A percentile compares a stretch with the other conserved stretches of the same genome.
Evolutionary conservation across 2,329 filamentous ascomycete species (phyloP).

Genomic region (Furcasterigmium furcatum): DNA sequence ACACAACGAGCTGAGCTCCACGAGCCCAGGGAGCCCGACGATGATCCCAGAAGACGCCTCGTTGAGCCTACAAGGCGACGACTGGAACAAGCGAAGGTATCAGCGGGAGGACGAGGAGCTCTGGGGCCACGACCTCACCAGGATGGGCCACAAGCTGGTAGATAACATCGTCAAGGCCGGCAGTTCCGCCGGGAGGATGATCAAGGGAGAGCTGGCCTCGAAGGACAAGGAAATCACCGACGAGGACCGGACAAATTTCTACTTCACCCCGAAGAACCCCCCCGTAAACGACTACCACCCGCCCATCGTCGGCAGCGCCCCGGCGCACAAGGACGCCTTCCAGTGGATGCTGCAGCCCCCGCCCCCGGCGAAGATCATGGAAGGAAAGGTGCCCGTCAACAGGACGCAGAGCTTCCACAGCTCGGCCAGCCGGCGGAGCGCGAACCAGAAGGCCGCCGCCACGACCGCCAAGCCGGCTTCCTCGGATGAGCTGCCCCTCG

Average conservation of each 20-base stretch:
- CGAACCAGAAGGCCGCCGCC: slow-evolving; percentile 14
- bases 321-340: slow-evolving; percentile 65
- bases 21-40: slow-evolving; percentile 34
- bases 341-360: slow-evolving; percentile 93
- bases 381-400: slow-evolving; percentile 72
- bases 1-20: slow-evolving; percentile 30
- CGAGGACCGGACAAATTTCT: slow-evolving; percentile 54
- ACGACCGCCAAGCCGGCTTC: slow-evolving; percentile 6
- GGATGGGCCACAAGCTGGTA: slow-evolving; percentile 53
- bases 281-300: slow-evolving; percentile 85
- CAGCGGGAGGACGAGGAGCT: slow-evolving; percentile 86
- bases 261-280: slow-evolving; percentile 58
- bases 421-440: slow-evolving; percentile 42
- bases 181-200: slow-evolving; percentile 49
- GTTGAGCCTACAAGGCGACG: slow-evolving; percentile 43
- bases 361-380: slow-evolving; percentile 87
- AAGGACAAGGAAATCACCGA: slow-evolving; percentile 50
- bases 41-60: slow-evolving; percentile 44
- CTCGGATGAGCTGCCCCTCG: slow-evolving; percentile 37
- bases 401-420: slow-evolving; percentile 58
- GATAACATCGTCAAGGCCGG: slow-evolving; percentile 58
- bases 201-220: slow-evolving; percentile 48
- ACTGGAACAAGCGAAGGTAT: slow-evolving; percentile 76
- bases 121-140: slow-evolving; percentile 64
- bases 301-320: slow-evolving; percentile 76